phyloP scores from a whole-genome alignment of 768 basidiomycete genomes.

The Omphalotus guepiniiformis region DNA sequence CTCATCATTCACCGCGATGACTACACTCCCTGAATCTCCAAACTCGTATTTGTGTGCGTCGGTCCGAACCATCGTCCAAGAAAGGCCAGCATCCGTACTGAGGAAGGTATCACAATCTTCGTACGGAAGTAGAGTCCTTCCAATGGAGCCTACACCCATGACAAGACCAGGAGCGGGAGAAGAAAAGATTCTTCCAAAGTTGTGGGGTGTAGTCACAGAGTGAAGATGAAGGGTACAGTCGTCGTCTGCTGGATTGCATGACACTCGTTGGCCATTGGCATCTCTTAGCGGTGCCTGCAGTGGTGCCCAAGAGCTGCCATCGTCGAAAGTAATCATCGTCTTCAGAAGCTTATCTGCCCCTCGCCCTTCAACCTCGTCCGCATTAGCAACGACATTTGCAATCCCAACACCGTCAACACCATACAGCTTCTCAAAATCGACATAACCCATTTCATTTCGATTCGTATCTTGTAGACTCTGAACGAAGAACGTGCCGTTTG shows the following conservation, averaged over 20 bases:
- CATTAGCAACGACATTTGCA: slow-evolving; percentile 82
- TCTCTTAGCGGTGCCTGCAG: slow-evolving; percentile 55
- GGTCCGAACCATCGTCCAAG: slow-evolving; percentile 73
- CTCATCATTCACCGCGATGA: slow-evolving; percentile 85
- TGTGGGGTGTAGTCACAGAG: slow-evolving; percentile 90
- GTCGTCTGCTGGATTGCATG: slow-evolving; percentile 59
- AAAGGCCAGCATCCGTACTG: slow-evolving; percentile 83
- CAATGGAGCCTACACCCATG: slow-evolving; percentile 95
- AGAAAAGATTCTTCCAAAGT: slow-evolving; percentile 91
- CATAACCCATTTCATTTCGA: slow-evolving; percentile 80
- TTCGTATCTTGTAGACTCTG: slow-evolving; percentile 91
- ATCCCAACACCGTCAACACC: slow-evolving; percentile 89
- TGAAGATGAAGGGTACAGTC: slow-evolving; percentile 86
- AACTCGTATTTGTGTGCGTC: slow-evolving; percentile 95
- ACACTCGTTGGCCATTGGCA: slow-evolving; percentile 52
- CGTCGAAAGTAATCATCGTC: slow-evolving; percentile 86
- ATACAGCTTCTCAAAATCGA: slow-evolving; percentile 88
- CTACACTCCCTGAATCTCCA: slow-evolving; percentile 81
- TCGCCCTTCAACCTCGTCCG: slow-evolving; percentile 75
- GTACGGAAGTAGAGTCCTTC: slow-evolving; percentile 62
- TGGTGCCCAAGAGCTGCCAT: slow-evolving; percentile 77
- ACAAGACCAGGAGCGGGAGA: slow-evolving; percentile 92
- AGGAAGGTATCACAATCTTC: slow-evolving; percentile 92
- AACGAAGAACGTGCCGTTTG: slow-evolving; percentile 94
- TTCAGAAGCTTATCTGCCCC: slow-evolving; percentile 67